Evolutionary conservation across 305 asterid genomes (phyloP), one percentile per base, ranked within the genome.

Genomic region (Galium porrigens): DNA sequence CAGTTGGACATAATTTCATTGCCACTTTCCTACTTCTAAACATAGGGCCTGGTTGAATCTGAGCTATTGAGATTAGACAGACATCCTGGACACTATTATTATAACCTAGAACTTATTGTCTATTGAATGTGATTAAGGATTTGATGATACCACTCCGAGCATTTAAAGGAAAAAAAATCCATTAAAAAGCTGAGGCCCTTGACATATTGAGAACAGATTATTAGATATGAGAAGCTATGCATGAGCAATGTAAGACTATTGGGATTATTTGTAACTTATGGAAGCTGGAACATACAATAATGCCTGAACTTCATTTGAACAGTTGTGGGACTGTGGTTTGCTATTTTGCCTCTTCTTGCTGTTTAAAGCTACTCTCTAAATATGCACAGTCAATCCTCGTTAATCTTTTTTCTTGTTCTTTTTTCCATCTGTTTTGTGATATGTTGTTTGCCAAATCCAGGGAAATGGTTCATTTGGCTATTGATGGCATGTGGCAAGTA

Each of bases 401-500:
- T 22, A 22, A 22, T 68, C 18, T 30, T 12, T 4, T 49, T 49
- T 12, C 5, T 42, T 11, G 4, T 42, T 10, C 6, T 42, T 42
- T 10, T 42, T 2, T 12, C 49, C n/a, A 0, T 39, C 11, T 10
- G 2, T n/a, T 52, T 20, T 52, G 30, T 68, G 18, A 63, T 1
- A 9, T 33, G 30, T 29, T 71, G 60, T 39, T 52, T 14, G 61
- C 22, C 49, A 57, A 65, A 69, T 83, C 68, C 89, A 94, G 99
- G 90, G 96, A 90, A 81, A 88, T 94, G 96, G 95, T 94, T 78
- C 99, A 90, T 79, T 85, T 94, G 82, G 97, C 99, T 78, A 94
- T 94, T 67, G 99, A 94, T 85, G 97, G 95, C 80, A 87, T 87
- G 95, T 94, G 97, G 99, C 97, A 94, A 86, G 92, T 94, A 66